Conservation (phyloP, 495 filamentous ascomycete genomes). For the Daldinia concentrica region DNA sequence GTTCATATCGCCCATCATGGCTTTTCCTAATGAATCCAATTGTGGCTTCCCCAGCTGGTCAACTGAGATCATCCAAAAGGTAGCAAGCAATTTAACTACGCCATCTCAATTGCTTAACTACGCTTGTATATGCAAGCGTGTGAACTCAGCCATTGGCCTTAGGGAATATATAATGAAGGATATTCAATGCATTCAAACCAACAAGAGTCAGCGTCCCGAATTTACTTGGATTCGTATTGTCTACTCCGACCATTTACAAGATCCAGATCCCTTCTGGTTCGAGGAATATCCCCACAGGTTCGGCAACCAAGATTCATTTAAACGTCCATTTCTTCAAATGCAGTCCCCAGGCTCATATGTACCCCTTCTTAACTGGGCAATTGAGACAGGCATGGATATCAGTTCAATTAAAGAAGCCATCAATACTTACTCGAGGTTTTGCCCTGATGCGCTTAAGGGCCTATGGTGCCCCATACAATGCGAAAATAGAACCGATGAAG, state of each 20-base stretch:
- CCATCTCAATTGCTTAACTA: slow-evolving; percentile 7
- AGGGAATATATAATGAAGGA: slow-evolving; percentile 8
- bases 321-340: neutral
- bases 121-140: neutral
- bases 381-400: slow-evolving; percentile 4
- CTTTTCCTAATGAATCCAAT: too few species aligned
- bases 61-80: slow-evolving; percentile 7
- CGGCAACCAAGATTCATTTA: neutral
- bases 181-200: neutral
- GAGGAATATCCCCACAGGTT: too few species aligned
- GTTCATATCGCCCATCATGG: neutral
- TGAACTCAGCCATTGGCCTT: neutral
- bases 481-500: too few species aligned
- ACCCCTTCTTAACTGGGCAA: neutral
- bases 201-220: too few species aligned
- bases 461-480: neutral
- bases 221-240: neutral
- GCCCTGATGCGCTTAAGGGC: neutral
- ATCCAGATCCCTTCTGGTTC: too few species aligned
- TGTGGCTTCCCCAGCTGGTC: neutral
- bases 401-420: slow-evolving; percentile 1
- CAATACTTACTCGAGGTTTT: neutral
- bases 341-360: neutral
- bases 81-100: neutral
- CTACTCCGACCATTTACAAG: too few species aligned